A percentile compares a stretch with the other conserved stretches of the same genome.
These are phyloP conservation scores for Arthrobotrys megalospora DNA, from an alignment of 2,329 filamentous ascomycete genomes.

Conservation along the genomic window DNA sequence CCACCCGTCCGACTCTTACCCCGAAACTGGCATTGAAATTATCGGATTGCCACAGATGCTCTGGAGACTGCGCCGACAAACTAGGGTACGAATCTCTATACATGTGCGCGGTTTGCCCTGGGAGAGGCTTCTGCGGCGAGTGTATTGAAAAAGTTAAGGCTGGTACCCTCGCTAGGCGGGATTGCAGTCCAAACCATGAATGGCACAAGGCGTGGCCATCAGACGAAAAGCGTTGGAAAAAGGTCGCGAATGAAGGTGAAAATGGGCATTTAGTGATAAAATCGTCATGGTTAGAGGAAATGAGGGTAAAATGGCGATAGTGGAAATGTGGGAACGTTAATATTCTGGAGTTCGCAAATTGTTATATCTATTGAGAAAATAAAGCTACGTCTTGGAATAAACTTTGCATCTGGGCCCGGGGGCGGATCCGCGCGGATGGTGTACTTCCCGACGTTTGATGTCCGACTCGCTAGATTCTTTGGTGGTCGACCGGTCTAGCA, in stretches of 20 bases:
- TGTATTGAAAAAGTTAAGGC: neutral
- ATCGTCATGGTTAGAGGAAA: slow-evolving; percentile 2
- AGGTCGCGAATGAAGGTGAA: neutral
- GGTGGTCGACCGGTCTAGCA: no score
- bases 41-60: slow-evolving; percentile 12
- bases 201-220: slow-evolving; percentile 23
- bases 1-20: neutral
- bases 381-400: no score
- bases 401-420: no score
- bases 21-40: neutral
- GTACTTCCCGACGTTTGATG: no score
- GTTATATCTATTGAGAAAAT: no score
- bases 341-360: neutral
- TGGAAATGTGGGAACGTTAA: no score
- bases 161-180: slow-evolving; percentile 3
- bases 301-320: slow-evolving; percentile 7
- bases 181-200: slow-evolving; percentile 7
- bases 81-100: neutral
- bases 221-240: slow-evolving; percentile 9
- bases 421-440: no score
- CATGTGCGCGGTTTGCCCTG: slow-evolving; percentile 15
- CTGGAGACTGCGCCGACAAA: neutral
- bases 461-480: no score
- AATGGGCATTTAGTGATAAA: neutral
- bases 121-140: neutral